Percentiles rank a stretch among this genome's conserved stretches.
These are phyloP conservation scores for Endocarpon pusillum DNA, from an alignment of 495 filamentous ascomycete genomes.

Conservation along the genomic window DNA sequence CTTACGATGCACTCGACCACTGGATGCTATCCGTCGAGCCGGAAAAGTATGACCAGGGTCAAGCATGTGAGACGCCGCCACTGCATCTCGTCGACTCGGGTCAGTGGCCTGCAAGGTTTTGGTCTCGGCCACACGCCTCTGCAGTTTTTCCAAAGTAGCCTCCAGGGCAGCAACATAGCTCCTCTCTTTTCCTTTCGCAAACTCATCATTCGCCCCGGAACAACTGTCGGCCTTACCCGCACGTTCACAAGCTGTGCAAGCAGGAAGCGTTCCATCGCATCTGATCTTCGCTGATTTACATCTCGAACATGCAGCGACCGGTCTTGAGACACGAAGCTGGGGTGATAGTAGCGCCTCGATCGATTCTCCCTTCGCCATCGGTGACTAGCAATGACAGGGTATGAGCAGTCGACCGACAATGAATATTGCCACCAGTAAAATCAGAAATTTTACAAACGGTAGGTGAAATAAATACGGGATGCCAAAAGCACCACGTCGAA, in stretches of 20 bases:
- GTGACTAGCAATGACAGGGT: too few species aligned
- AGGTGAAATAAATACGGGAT: too few species aligned
- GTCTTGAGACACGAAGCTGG: slow-evolving; percentile 71
- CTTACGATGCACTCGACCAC: slow-evolving; percentile 21
- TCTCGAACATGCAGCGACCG: slow-evolving; percentile 82
- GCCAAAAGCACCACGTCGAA: too few species aligned
- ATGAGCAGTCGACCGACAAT: too few species aligned
- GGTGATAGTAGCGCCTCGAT: slow-evolving; percentile 31
- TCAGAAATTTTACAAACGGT: too few species aligned
- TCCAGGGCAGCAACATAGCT: slow-evolving; percentile 91
- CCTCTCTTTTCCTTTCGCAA: slow-evolving; percentile 82
- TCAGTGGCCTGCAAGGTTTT: slow-evolving; percentile 32
- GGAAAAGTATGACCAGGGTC: slow-evolving; percentile 26
- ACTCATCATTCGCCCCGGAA: slow-evolving; percentile 86
- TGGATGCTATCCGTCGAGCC: slow-evolving; percentile 22
- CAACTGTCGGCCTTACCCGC: slow-evolving; percentile 65
- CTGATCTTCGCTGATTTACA: slow-evolving; percentile 88
- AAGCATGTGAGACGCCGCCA: slow-evolving; percentile 19
- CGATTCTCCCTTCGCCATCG: slow-evolving; percentile 1
- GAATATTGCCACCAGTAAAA: too few species aligned
- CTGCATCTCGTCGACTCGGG: slow-evolving; percentile 24
- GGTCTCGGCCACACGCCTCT: slow-evolving; percentile 49
- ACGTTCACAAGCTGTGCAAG: slow-evolving; percentile 83
- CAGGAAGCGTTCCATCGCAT: slow-evolving; percentile 88
- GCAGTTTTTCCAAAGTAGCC: slow-evolving; percentile 68